These are phyloP conservation scores for Tetradesmus lagerheimii DNA, from an alignment of 139 green algal species.

Conservation along the genomic window DNA sequence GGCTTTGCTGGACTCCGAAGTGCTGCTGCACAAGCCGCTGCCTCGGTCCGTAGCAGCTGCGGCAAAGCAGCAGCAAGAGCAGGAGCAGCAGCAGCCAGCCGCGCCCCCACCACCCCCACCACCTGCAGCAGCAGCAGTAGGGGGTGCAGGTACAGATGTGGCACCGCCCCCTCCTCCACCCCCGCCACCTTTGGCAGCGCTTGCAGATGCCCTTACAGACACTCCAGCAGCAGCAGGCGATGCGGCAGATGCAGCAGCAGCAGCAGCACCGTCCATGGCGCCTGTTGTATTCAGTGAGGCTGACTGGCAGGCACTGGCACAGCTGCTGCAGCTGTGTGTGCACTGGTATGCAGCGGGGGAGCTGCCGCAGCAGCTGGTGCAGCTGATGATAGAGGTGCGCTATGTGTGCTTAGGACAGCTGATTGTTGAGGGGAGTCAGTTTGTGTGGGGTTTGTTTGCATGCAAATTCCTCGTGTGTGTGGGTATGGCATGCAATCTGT, in stretches of 20 bases:
- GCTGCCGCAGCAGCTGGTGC: slow-evolving; percentile 22
- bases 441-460: neutral
- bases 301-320: slow-evolving; percentile 15
- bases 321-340: slow-evolving; percentile 22
- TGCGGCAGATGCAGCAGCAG: neutral
- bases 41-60: neutral
- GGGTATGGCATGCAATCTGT: too few species aligned
- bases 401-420: too few species aligned
- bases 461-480: too few species aligned
- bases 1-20: slow-evolving; percentile 14
- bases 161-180: too few species aligned
- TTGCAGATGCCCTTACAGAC: neutral
- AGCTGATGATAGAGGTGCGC: slow-evolving; percentile 14
- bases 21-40: slow-evolving; percentile 24
- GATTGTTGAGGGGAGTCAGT: slow-evolving; percentile 7
- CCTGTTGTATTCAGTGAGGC: neutral
- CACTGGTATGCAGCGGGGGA: neutral
- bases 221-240: neutral
- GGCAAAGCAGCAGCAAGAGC: neutral
- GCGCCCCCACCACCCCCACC: neutral
- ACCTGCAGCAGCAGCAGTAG: neutral
- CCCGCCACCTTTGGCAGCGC: too few species aligned
- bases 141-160: neutral
- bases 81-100: neutral
- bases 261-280: neutral